Evolutionary conservation across 805 yeast species (phyloP).

Genomic region (Maudiozyma turicensis): DNA sequence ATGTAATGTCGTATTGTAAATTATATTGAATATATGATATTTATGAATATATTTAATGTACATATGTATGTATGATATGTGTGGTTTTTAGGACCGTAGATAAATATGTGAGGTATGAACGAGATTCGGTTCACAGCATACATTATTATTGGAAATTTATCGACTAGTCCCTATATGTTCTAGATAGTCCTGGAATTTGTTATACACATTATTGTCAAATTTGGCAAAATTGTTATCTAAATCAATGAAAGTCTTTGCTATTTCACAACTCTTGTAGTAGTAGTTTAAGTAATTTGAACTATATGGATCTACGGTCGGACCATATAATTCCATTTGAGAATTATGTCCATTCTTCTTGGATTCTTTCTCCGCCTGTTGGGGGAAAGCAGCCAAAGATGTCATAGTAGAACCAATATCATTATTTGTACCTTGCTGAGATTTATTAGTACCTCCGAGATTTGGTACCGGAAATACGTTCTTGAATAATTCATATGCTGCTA

Average conservation of each 20-base stretch:
- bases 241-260: slow-evolving; percentile 52
- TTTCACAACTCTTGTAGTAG: slow-evolving; percentile 49
- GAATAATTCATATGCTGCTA: slow-evolving; percentile 92
- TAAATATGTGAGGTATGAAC: too few relatives aligned
- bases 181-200: slow-evolving; percentile 24
- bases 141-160: background rate
- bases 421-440: slow-evolving; percentile 4
- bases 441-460: background rate
- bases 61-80: too few relatives aligned
- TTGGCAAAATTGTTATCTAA: slow-evolving; percentile 51
- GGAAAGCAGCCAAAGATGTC: slow-evolving; percentile 15
- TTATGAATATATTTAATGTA: too few relatives aligned
- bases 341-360: slow-evolving; percentile 5
- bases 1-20: too few relatives aligned
- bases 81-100: too few relatives aligned
- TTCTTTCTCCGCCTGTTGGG: slow-evolving; percentile 6
- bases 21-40: too few relatives aligned
- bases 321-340: slow-evolving; percentile 13
- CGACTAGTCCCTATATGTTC: slow-evolving; percentile 1
- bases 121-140: too few relatives aligned
- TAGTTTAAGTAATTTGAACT: slow-evolving; percentile 36
- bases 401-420: slow-evolving; percentile 19
- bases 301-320: slow-evolving; percentile 24
- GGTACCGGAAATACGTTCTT: slow-evolving; percentile 33
- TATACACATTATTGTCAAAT: slow-evolving; percentile 42